Conservation (phyloP, 2,329 filamentous ascomycete genomes). For the Myrmaecium sp. region DNA sequence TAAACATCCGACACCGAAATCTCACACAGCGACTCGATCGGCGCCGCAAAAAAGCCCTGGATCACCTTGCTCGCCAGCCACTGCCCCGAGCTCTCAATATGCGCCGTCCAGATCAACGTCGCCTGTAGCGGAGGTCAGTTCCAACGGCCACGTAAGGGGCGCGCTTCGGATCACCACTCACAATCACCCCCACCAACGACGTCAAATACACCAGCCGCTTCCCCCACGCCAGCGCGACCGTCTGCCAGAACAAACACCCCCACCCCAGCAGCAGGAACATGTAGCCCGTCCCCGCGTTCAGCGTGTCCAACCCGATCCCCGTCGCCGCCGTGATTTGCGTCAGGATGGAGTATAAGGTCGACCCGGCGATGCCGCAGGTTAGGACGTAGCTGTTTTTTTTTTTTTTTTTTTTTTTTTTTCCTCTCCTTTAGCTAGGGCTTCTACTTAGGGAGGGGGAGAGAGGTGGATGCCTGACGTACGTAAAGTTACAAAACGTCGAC, state of each 20-base stretch:
- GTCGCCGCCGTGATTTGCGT: conserved; percentile 31
- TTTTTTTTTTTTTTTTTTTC: too few relatives aligned
- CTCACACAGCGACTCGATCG: conserved; percentile 33
- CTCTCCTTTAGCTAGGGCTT: too few relatives aligned
- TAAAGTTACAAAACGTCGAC: conserved; percentile 25
- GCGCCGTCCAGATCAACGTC: conserved; percentile 25
- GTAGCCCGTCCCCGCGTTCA: conserved; percentile 34
- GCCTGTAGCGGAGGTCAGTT: conserved; percentile 3
- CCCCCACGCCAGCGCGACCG: conserved; percentile 35
- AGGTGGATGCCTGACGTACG: too few relatives aligned
- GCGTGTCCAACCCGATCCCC: conserved; percentile 25
- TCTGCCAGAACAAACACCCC: conserved; percentile 36
- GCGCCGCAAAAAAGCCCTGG: conserved; percentile 30
- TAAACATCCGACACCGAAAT: conserved; percentile 27
- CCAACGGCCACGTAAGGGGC: too few relatives aligned
- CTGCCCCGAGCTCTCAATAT: conserved; percentile 26
- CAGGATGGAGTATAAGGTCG: conserved; percentile 34
- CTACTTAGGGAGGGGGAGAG: too few relatives aligned
- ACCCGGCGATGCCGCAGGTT: conserved; percentile 31
- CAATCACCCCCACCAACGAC: conserved; percentile 21
- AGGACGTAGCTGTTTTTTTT: too few relatives aligned
- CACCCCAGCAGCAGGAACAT: conserved; percentile 37
- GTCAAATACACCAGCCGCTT: conserved; percentile 31
- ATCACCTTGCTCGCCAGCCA: conserved; percentile 32
- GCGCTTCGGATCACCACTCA: too few relatives aligned